A percentile compares a stretch with the other conserved stretches of the same genome.
Conservation (phyloP, 116 monocot genomes). For the Dioscorea cayenensis region DNA sequence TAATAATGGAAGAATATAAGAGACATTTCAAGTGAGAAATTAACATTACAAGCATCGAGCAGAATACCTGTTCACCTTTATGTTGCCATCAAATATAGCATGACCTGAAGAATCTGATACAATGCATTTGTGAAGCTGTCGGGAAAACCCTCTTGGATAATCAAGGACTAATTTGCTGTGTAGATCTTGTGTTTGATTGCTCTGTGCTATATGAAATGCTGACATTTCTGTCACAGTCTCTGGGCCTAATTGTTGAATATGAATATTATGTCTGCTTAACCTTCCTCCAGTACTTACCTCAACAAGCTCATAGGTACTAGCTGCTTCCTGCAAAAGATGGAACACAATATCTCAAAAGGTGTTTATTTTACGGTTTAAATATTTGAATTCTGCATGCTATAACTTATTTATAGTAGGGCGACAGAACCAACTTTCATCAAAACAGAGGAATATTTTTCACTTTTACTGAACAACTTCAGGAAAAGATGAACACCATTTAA, state of each 20-base stretch:
- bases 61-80: constrained; percentile 87
- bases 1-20: neutral
- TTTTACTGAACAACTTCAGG: no score
- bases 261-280: constrained; percentile 90
- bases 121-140: constrained; percentile 92
- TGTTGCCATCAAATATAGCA: constrained; percentile 84
- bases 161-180: constrained; percentile 88
- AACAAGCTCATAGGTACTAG: constrained; percentile 69
- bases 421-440: no score
- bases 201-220: constrained; percentile 69
- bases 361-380: neutral
- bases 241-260: constrained; percentile 80
- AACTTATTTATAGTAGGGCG: no score
- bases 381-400: neutral
- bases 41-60: neutral
- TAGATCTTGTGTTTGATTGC: constrained; percentile 85
- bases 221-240: constrained; percentile 80
- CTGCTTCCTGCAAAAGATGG: constrained; percentile 40
- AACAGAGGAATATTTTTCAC: no score
- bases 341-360: neutral
- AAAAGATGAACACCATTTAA: no score
- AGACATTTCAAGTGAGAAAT: neutral
- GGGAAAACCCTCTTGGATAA: constrained; percentile 78
- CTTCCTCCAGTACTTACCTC: constrained; percentile 77
- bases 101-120: constrained; percentile 67